Evolutionary conservation across 257 asterid genomes (phyloP), one percentile per base, ranked within the genome.

Genomic region (Solanum piurae): DNA sequence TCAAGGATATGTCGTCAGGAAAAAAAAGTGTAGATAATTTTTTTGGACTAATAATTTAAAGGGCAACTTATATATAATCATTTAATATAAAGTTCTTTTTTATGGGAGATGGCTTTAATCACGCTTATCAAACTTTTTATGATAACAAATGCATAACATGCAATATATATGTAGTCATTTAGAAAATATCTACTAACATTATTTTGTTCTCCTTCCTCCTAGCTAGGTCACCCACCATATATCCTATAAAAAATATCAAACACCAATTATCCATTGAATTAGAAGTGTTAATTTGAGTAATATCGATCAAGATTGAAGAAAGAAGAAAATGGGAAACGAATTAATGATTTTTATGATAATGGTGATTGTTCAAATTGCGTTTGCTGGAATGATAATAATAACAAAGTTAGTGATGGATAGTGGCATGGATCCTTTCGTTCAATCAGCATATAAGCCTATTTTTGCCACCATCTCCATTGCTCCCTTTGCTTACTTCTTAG

Each of bases 381-480:
- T 93, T 66, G 98, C 98, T 9, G 98, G 98, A 0, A 94, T 96
- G 98, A 94, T 94, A 84, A 94, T 96, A 6, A 85, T 96, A 38
- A 92, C 98, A 3, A 96, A 94, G 74, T 90, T 96, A 6, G 99
- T 98, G 0, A 94, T 96, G 98, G 97, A 95, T 91, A 90, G 96
- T 3, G 98, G 99, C 0, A 96, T 96, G 98, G 88, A 94, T 87
- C 98, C 99, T 38, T 94, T 90, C 9, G 95, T 96, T 37, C 98
- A 94, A 25, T 98, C 94, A 12, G 99, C 99, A 6, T 96, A 96
- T 49, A 92, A 98, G 12, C 99, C 95, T 76, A 62, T 96, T 13
- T 94, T 95, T 58, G 98, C 98, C 1, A 89, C 98, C 46, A 20
- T 94, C 4, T 86, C 92, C 29, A 87, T 96, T 33, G 91, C 90